Conservation (phyloP, 257 asterid genomes). For the Solanum clarkiae region DNA sequence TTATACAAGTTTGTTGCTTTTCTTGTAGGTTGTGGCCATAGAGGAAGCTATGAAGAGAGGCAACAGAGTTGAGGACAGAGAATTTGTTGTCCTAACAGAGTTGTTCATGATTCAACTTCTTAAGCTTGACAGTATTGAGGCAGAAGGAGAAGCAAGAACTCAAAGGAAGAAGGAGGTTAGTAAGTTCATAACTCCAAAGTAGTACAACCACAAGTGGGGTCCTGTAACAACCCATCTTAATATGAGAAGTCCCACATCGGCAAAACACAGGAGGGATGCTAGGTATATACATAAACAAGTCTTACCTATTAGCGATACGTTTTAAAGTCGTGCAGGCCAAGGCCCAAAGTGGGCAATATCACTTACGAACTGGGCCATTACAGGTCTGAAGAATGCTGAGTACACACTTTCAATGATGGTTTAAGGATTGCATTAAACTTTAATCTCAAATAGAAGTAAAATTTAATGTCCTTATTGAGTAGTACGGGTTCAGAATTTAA, state of each 20-base stretch:
- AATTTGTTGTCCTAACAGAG: conserved; percentile 12
- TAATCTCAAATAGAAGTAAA: background rate
- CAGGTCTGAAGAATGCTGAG: too few species aligned
- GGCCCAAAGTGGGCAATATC: too few species aligned
- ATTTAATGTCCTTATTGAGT: background rate
- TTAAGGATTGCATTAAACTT: background rate
- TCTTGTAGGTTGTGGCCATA: conserved; percentile 7
- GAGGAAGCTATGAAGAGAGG: conserved; percentile 11
- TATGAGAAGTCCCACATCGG: too few species aligned
- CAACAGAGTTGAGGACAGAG: background rate
- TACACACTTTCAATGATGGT: background rate
- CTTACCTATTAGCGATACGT: too few species aligned
- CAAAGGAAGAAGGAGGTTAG: conserved; percentile 17
- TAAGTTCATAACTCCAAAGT: background rate
- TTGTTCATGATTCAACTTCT: conserved; percentile 18
- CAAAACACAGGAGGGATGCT: too few species aligned
- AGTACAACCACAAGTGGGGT: too few species aligned
- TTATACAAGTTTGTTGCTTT: background rate
- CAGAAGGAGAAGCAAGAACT: conserved; percentile 13
- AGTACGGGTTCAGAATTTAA: background rate
- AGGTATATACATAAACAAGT: too few species aligned
- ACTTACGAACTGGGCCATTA: too few species aligned
- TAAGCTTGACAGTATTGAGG: conserved; percentile 15
- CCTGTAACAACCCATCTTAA: too few species aligned
- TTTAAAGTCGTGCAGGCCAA: too few species aligned